These are phyloP conservation scores for Xerocomus nothofagi DNA, from an alignment of 1,284 basidiomycete genomes.

Conservation along the genomic window DNA sequence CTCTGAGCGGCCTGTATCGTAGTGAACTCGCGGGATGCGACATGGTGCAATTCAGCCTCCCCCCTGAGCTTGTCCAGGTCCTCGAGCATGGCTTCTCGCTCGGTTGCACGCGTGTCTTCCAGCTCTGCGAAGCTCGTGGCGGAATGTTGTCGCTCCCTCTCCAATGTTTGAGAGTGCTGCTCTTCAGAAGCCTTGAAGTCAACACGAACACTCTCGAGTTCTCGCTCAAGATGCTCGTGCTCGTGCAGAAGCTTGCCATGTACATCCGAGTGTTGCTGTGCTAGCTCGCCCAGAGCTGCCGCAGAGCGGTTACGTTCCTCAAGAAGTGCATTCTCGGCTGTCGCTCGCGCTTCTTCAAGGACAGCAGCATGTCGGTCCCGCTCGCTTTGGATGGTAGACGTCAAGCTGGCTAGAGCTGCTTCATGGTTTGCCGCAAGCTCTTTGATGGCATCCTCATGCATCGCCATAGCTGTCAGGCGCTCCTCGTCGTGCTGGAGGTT, in stretches of 20 bases:
- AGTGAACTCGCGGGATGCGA: slow-evolving; percentile 55
- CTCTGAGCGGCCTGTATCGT: slow-evolving; percentile 52
- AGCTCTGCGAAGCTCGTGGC: slow-evolving; percentile 33
- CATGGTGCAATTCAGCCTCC: slow-evolving; percentile 65
- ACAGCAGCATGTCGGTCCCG: slow-evolving; percentile 47
- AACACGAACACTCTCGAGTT: slow-evolving; percentile 28
- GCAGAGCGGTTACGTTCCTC: slow-evolving; percentile 44
- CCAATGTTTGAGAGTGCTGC: slow-evolving; percentile 26
- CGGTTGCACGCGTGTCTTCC: slow-evolving; percentile 37
- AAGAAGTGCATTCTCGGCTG: slow-evolving; percentile 39
- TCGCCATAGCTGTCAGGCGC: slow-evolving; percentile 35
- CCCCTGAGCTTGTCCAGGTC: slow-evolving; percentile 57
- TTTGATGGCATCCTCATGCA: slow-evolving; percentile 43
- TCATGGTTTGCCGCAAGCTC: slow-evolving; percentile 49
- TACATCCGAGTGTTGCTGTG: slow-evolving; percentile 32
- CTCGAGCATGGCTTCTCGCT: slow-evolving; percentile 44
- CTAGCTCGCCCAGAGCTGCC: slow-evolving; percentile 41
- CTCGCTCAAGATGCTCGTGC: slow-evolving; percentile 23
- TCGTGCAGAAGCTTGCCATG: slow-evolving; percentile 32
- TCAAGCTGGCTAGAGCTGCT: slow-evolving; percentile 43
- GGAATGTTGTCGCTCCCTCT: slow-evolving; percentile 39
- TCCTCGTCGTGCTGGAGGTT: slow-evolving; percentile 34
- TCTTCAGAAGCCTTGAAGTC: slow-evolving; percentile 15
- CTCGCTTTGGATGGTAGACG: slow-evolving; percentile 43
- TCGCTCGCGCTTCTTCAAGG: slow-evolving; percentile 42